phyloP scores from a whole-genome alignment of 1,284 basidiomycete species.

The Exobasidium cylindrosporum region DNA sequence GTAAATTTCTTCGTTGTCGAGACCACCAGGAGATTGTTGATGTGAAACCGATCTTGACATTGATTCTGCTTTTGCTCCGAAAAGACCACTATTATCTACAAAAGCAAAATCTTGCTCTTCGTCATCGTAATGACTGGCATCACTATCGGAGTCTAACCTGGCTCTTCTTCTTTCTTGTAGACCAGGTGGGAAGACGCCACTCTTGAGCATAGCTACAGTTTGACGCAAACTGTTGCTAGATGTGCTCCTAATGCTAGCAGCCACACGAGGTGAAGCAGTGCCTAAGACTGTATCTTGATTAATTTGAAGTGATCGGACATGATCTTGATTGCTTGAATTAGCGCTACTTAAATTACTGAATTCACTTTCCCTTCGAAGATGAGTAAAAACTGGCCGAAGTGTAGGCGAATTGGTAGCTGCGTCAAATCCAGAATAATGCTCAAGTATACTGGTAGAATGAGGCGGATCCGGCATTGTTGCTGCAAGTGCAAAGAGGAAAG shows the following conservation, averaged over 20 bases:
- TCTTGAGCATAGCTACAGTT: not conserved
- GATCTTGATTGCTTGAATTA: not conserved
- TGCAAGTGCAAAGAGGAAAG: no score
- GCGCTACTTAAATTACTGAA: not conserved
- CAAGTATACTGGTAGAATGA: not conserved
- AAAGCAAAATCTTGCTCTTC: not conserved
- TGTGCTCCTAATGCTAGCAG: not conserved
- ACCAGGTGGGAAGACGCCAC: conserved; percentile 5
- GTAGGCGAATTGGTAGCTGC: not conserved
- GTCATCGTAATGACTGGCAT: conserved; percentile 9
- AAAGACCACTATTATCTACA: not conserved
- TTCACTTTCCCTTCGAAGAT: not conserved
- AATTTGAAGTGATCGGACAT: not conserved
- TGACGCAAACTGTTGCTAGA: conserved; percentile 6
- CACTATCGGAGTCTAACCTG: not conserved
- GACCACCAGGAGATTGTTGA: not conserved
- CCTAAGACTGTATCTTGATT: not conserved
- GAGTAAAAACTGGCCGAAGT: not conserved
- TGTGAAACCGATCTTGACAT: not conserved
- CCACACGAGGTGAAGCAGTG: not conserved
- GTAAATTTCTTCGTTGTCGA: not conserved
- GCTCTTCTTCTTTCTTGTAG: not conserved
- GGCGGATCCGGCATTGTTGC: no score
- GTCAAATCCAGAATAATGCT: not conserved
- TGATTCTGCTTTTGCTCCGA: not conserved